These are phyloP conservation scores for Pythium biforme DNA, from an alignment of 352 stramenopile genomes.

Conservation along the genomic window DNA sequence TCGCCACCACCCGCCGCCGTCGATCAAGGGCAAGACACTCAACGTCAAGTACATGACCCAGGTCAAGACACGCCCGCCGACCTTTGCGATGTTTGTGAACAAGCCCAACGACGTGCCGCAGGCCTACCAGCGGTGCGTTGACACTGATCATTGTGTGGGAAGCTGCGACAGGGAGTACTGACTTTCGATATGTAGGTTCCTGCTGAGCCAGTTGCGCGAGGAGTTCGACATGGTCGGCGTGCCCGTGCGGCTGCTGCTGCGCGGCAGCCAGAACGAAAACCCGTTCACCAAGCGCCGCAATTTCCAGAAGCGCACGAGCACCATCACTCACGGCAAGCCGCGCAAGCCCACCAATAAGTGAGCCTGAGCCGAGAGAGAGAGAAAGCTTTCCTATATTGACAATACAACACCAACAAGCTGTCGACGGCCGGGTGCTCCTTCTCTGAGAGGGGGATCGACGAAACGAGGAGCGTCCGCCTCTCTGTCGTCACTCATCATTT, in stretches of 20 bases:
- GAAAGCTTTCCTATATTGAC: neutral
- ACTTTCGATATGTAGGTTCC: conserved; percentile 38
- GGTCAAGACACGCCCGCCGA: conserved; percentile 78
- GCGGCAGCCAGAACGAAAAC: conserved; percentile 73
- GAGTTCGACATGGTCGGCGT: conserved; percentile 87
- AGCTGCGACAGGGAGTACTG: neutral
- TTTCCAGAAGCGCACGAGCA: conserved; percentile 76
- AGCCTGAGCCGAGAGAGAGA: no score
- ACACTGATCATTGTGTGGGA: neutral
- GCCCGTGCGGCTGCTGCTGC: conserved; percentile 68
- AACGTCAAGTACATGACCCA: conserved; percentile 89
- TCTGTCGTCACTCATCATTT: no score
- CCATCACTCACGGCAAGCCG: conserved; percentile 56
- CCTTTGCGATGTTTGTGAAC: conserved; percentile 83
- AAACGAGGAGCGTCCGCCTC: no score
- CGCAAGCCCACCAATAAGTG: conserved; percentile 26
- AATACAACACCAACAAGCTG: neutral
- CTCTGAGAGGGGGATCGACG: no score
- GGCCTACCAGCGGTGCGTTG: conserved; percentile 60
- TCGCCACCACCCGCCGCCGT: conserved; percentile 78
- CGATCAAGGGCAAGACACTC: conserved; percentile 77
- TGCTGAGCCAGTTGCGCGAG: conserved; percentile 73
- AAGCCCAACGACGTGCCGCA: conserved; percentile 72
- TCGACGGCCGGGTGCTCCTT: no score
- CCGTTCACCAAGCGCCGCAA: conserved; percentile 84